Percentiles rank a stretch among this genome's conserved stretches.
Conservation (phyloP, 305 asterid genomes). For the Salvia sclarea region DNA sequence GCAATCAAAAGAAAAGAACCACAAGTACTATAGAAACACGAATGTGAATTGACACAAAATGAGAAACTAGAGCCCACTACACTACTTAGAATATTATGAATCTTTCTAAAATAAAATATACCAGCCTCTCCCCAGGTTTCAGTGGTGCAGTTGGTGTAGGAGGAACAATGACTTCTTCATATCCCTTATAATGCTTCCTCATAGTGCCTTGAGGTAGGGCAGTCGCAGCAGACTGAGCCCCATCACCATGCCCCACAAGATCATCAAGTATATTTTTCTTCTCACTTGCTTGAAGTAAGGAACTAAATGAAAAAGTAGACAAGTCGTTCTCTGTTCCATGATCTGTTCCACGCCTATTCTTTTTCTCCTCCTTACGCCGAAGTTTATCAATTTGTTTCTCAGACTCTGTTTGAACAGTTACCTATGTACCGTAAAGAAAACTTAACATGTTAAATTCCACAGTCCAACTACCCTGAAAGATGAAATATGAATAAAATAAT, state of each 20-base stretch:
- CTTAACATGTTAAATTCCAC: conserved; percentile 21
- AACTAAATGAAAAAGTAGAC: conserved; percentile 67
- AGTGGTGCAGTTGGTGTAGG: conserved; percentile 89
- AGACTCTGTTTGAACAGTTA: conserved; percentile 92
- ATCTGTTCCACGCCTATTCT: conserved; percentile 77
- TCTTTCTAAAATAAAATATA: conserved; percentile 32
- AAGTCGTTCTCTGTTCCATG: conserved; percentile 68
- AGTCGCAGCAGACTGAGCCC: conserved; percentile 58
- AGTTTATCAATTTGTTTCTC: conserved; percentile 86
- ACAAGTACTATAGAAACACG: not conserved
- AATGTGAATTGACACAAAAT: conserved; percentile 18
- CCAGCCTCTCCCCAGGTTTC: conserved; percentile 97
- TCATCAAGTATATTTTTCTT: conserved; percentile 78
- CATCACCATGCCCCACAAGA: conserved; percentile 86
- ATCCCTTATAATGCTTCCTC: conserved; percentile 81
- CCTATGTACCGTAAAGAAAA: conserved; percentile 46
- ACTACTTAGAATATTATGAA: conserved; percentile 18
- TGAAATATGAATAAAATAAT: conserved; percentile 23
- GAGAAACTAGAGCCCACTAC: conserved; percentile 21
- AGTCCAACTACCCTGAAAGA: conserved; percentile 27
- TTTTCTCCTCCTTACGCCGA: conserved; percentile 94
- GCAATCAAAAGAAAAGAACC: conserved; percentile 15
- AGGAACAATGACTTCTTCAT: conserved; percentile 92
- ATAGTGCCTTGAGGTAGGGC: conserved; percentile 91
- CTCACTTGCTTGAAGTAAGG: conserved; percentile 91